Evolutionary conservation across 2,329 filamentous ascomycete genomes (phyloP).

Genomic region (Pyricularia sp.): DNA sequence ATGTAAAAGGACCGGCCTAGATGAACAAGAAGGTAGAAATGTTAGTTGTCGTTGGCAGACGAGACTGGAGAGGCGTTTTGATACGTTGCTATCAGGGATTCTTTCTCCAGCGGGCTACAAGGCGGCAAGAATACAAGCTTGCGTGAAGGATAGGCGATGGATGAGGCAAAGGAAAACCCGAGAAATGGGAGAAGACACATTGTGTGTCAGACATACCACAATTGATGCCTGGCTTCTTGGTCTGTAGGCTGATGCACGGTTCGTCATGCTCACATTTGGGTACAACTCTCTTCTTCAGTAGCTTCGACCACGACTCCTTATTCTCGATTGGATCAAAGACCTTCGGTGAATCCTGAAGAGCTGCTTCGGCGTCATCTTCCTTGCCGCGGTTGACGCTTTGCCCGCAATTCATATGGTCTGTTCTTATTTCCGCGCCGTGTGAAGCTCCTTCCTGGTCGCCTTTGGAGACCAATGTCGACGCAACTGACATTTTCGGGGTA

Average conservation of each 20-base stretch:
- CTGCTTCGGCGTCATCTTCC: conserved; percentile 9
- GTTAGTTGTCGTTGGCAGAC: not conserved
- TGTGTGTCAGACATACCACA: conserved; percentile 39
- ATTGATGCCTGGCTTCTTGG: conserved; percentile 85
- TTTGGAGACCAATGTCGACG: not conserved
- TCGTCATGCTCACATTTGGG: conserved; percentile 85
- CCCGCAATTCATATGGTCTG: not conserved
- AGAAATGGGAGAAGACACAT: not conserved
- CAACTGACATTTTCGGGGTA: not conserved
- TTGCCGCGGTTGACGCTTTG: conserved; percentile 6
- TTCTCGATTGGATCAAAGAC: conserved; percentile 60
- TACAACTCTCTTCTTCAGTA: conserved; percentile 64
- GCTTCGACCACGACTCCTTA: conserved; percentile 77
- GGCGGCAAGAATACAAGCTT: not conserved
- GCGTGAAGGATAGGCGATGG: not conserved
- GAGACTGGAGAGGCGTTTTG: not conserved
- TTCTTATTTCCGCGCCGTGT: not conserved
- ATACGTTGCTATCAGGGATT: not conserved
- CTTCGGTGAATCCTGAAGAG: conserved; percentile 13
- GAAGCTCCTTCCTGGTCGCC: not conserved
- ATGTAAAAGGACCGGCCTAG: conserved; percentile 54
- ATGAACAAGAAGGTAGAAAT: not conserved
- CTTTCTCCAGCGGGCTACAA: not conserved
- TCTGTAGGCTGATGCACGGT: conserved; percentile 72
- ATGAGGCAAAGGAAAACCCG: conserved; percentile 5